Evolutionary conservation across 148 eudicot species (phyloP).

Genomic region (Camellia lanceoleosa): DNA sequence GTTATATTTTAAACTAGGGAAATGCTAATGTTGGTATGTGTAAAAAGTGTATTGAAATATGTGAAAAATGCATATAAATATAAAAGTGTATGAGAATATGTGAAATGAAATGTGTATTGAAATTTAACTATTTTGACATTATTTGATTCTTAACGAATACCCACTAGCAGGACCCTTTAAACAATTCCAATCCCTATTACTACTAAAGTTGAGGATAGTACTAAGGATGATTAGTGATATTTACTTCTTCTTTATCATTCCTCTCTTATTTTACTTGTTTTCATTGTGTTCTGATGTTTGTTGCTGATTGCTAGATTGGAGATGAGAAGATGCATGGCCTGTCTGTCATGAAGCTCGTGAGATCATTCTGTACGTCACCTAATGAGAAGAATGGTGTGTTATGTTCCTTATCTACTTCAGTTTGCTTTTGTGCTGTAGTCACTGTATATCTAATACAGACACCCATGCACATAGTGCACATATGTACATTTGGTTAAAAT

Average conservation of each 20-base stretch:
- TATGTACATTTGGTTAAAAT: neutral
- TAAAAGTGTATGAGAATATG: no score
- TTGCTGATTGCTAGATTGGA: conserved; percentile 44
- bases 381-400: conserved; percentile 59
- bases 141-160: no score
- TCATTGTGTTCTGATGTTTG: neutral
- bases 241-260: neutral
- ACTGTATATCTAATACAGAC: neutral
- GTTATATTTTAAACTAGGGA: neutral
- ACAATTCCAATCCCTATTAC: neutral
- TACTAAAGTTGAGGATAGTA: neutral
- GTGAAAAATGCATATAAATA: no score
- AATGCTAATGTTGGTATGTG: neutral
- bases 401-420: conserved; percentile 5
- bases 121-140: no score
- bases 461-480: neutral
- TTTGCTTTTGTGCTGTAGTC: neutral
- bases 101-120: no score
- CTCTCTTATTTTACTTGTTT: neutral
- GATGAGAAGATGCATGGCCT: conserved; percentile 87
- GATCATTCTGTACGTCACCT: conserved; percentile 84
- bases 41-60: no score
- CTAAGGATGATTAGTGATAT: neutral
- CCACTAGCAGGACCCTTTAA: no score
- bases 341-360: conserved; percentile 84